A percentile compares a stretch with the other conserved stretches of the same genome.
phyloP scores from a whole-genome alignment of 176 grass and related monocot species.

The Rhynchospora breviuscula region DNA sequence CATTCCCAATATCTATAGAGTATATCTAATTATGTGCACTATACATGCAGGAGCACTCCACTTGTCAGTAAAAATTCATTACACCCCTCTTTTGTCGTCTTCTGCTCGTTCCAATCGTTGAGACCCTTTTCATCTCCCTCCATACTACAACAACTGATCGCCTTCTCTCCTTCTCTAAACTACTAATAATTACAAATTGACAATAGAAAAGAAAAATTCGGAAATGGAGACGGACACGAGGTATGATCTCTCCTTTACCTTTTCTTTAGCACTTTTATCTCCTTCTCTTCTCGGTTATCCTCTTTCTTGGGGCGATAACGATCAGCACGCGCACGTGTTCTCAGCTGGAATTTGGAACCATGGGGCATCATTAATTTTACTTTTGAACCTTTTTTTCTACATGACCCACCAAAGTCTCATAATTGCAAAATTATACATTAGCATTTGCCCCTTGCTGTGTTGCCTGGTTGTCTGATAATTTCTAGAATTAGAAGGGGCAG shows the following conservation, averaged over 20 bases:
- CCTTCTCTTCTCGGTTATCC: background rate
- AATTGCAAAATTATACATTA: background rate
- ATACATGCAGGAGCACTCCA: background rate
- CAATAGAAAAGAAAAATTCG: background rate
- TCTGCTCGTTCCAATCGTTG: background rate
- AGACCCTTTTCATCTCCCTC: background rate
- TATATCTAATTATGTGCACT: too few relatives aligned
- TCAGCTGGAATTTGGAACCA: slow-evolving; percentile 16
- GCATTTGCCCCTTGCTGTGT: background rate
- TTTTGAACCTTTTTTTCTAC: background rate
- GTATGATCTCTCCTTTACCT: background rate
- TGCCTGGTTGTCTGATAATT: background rate
- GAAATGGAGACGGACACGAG: slow-evolving; percentile 4
- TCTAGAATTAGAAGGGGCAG: background rate
- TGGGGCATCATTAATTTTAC: slow-evolving; percentile 11
- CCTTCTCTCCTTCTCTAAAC: background rate
- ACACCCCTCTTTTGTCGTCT: slow-evolving; percentile 21
- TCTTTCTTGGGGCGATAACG: slow-evolving; percentile 3
- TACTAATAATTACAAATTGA: background rate
- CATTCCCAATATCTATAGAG: too few relatives aligned
- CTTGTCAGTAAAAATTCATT: slow-evolving; percentile 24
- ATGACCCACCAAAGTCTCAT: background rate
- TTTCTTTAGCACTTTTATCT: background rate
- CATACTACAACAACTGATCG: background rate
- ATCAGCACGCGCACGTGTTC: slow-evolving; percentile 29